These are phyloP conservation scores for Suhomyces tanzawaensis DNA, from an alignment of 805 yeast species.

Conservation along the genomic window DNA sequence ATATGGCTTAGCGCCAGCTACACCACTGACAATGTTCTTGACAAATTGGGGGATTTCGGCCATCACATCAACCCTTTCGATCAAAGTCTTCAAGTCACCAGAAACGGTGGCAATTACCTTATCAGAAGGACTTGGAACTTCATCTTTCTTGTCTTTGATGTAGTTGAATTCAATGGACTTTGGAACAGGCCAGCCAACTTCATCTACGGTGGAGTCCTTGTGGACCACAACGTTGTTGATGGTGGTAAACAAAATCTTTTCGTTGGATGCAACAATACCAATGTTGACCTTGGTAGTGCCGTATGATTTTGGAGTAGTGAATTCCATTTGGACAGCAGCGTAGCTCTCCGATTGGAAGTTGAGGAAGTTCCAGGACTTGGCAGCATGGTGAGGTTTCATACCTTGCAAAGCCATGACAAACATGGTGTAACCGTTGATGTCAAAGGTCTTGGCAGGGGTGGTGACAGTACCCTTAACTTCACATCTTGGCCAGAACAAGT, in stretches of 20 bases:
- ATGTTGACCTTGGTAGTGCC: constrained; percentile 77
- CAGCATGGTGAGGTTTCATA: constrained; percentile 99
- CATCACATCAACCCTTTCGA: constrained; percentile 97
- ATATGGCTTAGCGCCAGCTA: constrained; percentile 95
- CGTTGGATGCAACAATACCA: constrained; percentile 68
- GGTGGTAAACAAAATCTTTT: constrained; percentile 61
- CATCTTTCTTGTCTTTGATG: constrained; percentile 47
- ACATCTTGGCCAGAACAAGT: constrained; percentile 94
- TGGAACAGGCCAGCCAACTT: constrained; percentile 92
- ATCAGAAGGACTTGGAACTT: constrained; percentile 42
- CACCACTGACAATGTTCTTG: constrained; percentile 88
- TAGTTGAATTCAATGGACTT: constrained; percentile 56
- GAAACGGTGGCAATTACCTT: constrained; percentile 47
- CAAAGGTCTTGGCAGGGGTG: constrained; percentile 25
- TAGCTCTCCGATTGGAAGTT: constrained; percentile 77
- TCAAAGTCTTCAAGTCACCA: constrained; percentile 61
- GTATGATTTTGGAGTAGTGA: constrained; percentile 89
- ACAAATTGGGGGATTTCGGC: constrained; percentile 93
- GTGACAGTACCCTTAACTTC: constrained; percentile 61
- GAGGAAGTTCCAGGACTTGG: constrained; percentile 92
- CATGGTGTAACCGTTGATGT: constrained; percentile 59
- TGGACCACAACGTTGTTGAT: constrained; percentile 65
- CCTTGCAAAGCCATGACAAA: constrained; percentile 97
- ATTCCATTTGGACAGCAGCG: constrained; percentile 88
- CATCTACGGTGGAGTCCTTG: constrained; percentile 51